Conservation (phyloP, 1,284 basidiomycete genomes). For the Entoloma clypeatum region DNA sequence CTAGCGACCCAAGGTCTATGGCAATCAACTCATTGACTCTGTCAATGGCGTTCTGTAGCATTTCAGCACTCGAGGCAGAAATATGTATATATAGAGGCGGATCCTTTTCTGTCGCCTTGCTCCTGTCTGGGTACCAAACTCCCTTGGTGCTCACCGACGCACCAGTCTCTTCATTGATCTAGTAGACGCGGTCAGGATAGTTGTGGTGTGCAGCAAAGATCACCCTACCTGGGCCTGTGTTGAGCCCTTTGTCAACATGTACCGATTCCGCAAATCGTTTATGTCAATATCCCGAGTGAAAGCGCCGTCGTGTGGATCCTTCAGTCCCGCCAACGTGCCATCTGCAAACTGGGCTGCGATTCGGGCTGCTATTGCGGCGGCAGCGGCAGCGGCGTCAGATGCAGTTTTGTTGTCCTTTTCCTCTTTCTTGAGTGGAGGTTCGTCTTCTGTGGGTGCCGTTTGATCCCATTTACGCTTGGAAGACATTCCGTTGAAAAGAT, state of each 20-base stretch:
- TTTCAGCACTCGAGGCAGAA: conserved; percentile 77
- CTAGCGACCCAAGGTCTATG: conserved; percentile 83
- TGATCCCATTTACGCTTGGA: conserved; percentile 76
- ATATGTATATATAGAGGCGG: conserved; percentile 95
- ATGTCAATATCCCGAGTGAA: conserved; percentile 94
- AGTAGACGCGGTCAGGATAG: conserved; percentile 2
- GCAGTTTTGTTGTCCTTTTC: conserved; percentile 53
- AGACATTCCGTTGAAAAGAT: no score
- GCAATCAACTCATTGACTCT: conserved; percentile 85
- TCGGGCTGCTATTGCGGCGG: conserved; percentile 87
- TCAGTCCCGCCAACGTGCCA: conserved; percentile 41
- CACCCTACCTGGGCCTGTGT: conserved; percentile 84
- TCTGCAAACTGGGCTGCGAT: conserved; percentile 81
- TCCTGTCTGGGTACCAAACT: conserved; percentile 89
- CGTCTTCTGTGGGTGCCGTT: conserved; percentile 41
- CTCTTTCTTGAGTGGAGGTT: conserved; percentile 40
- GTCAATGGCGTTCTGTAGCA: conserved; percentile 76
- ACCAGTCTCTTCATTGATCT: conserved; percentile 90
- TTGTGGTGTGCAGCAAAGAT: background rate
- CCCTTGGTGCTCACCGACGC: conserved; percentile 90
- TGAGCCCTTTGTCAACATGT: conserved; percentile 90
- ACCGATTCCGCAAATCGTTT: conserved; percentile 95
- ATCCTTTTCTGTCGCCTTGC: conserved; percentile 87
- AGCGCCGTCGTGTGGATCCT: conserved; percentile 76
- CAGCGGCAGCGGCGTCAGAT: conserved; percentile 72